Evolutionary conservation across 2,329 filamentous ascomycete genomes (phyloP), one percentile per base, ranked within the genome.

Genomic region (Verticillium albo-atrum): DNA sequence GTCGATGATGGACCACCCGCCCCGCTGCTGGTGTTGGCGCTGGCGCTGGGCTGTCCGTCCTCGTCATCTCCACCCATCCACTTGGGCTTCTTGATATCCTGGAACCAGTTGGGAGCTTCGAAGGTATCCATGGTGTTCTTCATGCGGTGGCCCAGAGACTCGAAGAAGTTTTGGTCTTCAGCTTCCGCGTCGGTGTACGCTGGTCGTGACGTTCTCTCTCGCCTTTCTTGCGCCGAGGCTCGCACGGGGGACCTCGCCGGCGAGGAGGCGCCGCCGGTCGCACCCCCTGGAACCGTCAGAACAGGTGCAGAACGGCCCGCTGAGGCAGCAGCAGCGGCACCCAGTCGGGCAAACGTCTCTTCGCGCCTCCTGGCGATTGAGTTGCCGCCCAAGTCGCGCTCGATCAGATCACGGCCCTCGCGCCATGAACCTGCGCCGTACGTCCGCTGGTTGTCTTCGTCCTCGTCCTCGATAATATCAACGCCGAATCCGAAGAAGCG

Each of bases 61-160:
- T 75, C 77, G 12, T 81, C 81, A 57, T 84, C 82, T 26, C 83
- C 84, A 20, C 85, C 84, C 85, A 95, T 90, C 92, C 92, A 96
- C 67, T 87, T 89, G 5, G 91, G 92, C 69, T 88, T 85, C 73
- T 88, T 91, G 73, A 93, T 84, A 27, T 90, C 89, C 66, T 87
- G 83, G 63, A 97, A 78, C 92, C 93, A 98, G 64, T 87, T 87
- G 0, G 95, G 94, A 30, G 88, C 82, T 57, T 92, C 89, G 2
- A 92, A 82, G 0, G 87, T 89, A 62, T 98, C 94, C 57, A 98
- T 86, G 0, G 95, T 98, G 69, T 99, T 99, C 74, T 88, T 90
- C 67, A 99, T 88, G 35, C 94, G 83, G 70, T 96, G 90, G 0
- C 90, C 87, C 62, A 98, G 86, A 34, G 89, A 88, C 65, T 90